Conservation (phyloP, 192 early-diverging fungal genomes). For the Geranomyces michiganensis region DNA sequence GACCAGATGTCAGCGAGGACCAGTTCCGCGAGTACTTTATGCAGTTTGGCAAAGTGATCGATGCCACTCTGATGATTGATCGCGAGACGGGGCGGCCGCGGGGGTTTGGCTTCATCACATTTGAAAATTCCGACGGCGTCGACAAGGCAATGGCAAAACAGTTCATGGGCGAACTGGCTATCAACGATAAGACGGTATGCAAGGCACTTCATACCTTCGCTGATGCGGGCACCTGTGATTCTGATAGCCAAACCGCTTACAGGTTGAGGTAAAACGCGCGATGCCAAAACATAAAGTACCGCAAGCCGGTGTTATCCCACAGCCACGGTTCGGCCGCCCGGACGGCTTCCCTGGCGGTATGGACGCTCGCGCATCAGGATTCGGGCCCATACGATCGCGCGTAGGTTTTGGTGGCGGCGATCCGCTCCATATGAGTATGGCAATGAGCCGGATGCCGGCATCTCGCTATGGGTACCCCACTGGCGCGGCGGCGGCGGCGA, state of each 20-base stretch:
- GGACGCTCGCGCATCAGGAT: conserved; percentile 23
- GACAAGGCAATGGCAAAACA: conserved; percentile 69
- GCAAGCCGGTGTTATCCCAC: neutral
- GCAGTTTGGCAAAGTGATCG: conserved; percentile 81
- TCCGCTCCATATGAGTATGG: conserved; percentile 29
- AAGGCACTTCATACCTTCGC: too few species aligned
- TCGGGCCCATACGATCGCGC: conserved; percentile 39
- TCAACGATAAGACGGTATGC: conserved; percentile 72
- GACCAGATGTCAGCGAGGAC: conserved; percentile 82
- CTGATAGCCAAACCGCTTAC: neutral
- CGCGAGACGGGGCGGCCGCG: conserved; percentile 83
- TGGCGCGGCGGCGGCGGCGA: conserved; percentile 14
- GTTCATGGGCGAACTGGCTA: conserved; percentile 56
- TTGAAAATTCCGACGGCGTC: conserved; percentile 73
- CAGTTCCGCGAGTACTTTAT: conserved; percentile 83
- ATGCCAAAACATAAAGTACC: conserved; percentile 60
- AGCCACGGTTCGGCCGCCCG: conserved; percentile 40
- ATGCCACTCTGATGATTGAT: conserved; percentile 86
- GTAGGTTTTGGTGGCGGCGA: conserved; percentile 33
- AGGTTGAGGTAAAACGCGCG: conserved; percentile 74
- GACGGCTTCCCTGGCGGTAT: conserved; percentile 18
- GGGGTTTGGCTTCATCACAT: conserved; percentile 95
- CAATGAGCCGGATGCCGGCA: conserved; percentile 34
- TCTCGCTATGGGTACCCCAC: conserved; percentile 38
- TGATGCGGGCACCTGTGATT: neutral